Base-by-base conservation (phyloP, 495 filamentous ascomycete species). In the Jackrogersella multiformis region DNA sequence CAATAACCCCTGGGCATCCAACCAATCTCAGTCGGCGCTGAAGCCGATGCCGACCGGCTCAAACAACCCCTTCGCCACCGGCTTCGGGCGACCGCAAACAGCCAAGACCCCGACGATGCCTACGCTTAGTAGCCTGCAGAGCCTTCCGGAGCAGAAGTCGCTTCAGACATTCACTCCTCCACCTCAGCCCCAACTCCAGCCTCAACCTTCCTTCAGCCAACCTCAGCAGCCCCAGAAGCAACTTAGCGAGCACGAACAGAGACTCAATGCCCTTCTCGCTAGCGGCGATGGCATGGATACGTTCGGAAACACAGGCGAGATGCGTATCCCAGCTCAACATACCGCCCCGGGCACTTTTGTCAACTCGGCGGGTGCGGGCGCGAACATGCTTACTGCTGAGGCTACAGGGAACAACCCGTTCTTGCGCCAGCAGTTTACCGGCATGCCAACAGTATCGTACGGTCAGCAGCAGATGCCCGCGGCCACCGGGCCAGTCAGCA, bases 341-440 rank as follows among this genome's bases (percentile, higher is more conserved):
- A 99, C 95, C 0, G 93, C 95, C 0, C 96, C 96, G 2, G 95
- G 95, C 26, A 96, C 91, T 1, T 99, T 98, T 72, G 90, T 99
- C 78, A 99, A 97, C 79, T 94, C 90, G 64, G 92, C 95, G 3
- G 94, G 94, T 54, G 85, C 89, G 41, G 91, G 91, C 20, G 75
- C 91, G 55, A 86, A 88, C 56, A 85, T 84, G 59, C 84, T 91
- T 38, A 88, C 87, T 7, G 80, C 84, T n/a, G 90, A 91, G 28
- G 83, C 85, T 35, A 94, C 92, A 3, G 94, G 93, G 55, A 97
- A 85, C 79, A 98, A 98, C 72, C 96, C 96, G 5, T 99, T 97
- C 81, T 84, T 94, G 55, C 77, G 82, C 60, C 84, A 85, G 59
- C 93, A 95, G 68, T 93, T 89, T 61, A 95, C 92, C 0, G 92